phyloP scores from a whole-genome alignment of 345 rosid genomes.

The Salix exigua region DNA sequence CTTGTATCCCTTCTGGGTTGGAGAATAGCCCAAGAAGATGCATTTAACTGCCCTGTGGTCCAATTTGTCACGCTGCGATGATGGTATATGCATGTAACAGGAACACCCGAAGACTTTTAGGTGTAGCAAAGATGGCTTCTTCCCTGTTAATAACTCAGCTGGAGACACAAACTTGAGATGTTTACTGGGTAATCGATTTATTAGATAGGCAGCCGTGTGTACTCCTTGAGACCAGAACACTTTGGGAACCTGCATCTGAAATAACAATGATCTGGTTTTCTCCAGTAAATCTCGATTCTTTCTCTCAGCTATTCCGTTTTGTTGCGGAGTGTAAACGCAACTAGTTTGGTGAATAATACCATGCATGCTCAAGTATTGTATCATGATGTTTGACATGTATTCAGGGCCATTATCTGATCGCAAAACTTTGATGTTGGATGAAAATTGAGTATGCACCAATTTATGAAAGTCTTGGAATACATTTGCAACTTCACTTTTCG shows the following conservation, averaged over 20 bases:
- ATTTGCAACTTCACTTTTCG: not conserved
- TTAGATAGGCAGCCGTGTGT: not conserved
- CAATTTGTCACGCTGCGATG: not conserved
- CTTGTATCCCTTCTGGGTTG: no score
- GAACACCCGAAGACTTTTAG: not conserved
- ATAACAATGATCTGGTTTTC: not conserved
- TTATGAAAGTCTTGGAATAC: not conserved
- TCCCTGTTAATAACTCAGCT: not conserved
- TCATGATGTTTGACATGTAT: not conserved
- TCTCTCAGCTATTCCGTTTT: not conserved
- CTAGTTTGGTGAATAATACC: not conserved
- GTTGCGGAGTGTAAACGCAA: not conserved
- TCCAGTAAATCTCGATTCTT: not conserved
- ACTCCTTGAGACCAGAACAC: not conserved
- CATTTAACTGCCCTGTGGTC: no score
- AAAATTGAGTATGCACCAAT: not conserved
- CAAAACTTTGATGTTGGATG: not conserved
- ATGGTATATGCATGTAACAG: not conserved
- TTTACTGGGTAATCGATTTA: not conserved
- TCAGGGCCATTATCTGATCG: not conserved
- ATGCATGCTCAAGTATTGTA: not conserved
- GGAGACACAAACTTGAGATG: not conserved
- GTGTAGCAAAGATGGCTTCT: not conserved
- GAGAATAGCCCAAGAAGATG: no score
- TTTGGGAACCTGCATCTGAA: not conserved